phyloP scores from a whole-genome alignment of 805 yeast species.

The Schwanniomyces sp. region DNA sequence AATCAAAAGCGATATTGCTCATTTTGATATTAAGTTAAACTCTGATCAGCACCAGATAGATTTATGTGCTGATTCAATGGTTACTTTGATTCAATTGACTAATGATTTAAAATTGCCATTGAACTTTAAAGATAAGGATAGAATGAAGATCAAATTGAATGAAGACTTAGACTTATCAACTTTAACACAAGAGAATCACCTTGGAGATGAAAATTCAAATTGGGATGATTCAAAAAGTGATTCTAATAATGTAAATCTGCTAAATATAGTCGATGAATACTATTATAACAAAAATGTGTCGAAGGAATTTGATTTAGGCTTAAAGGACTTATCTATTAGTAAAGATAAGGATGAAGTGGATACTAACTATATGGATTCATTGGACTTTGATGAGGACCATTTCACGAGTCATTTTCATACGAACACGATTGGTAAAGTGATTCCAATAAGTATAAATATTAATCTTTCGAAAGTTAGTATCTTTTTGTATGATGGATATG shows the following conservation, averaged over 20 bases:
- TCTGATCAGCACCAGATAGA: conserved; percentile 51
- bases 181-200: conserved; percentile 10
- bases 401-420: conserved; percentile 10
- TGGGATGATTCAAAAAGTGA: not conserved
- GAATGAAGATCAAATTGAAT: conserved; percentile 45
- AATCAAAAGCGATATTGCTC: conserved; percentile 20
- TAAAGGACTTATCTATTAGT: not conserved
- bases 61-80: conserved; percentile 82
- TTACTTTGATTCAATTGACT: conserved; percentile 64
- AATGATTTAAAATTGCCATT: conserved; percentile 74
- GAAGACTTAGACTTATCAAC: conserved; percentile 35
- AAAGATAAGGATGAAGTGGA: not conserved
- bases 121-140: conserved; percentile 56
- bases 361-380: conserved; percentile 4
- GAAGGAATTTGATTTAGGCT: not conserved
- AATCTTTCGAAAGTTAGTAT: conserved; percentile 41
- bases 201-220: not conserved
- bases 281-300: conserved; percentile 6
- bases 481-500: conserved; percentile 84
- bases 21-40: conserved; percentile 46
- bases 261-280: conserved; percentile 19
- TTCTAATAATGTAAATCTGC: not conserved
- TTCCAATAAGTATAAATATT: conserved; percentile 27
- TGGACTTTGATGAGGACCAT: conserved; percentile 26
- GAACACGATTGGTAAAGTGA: conserved; percentile 5